Percentiles rank a stretch among this genome's conserved stretches.
Evolutionary conservation across 108 stramenopile genomes (phyloP).

Genomic region (Conticribra guillardii): DNA sequence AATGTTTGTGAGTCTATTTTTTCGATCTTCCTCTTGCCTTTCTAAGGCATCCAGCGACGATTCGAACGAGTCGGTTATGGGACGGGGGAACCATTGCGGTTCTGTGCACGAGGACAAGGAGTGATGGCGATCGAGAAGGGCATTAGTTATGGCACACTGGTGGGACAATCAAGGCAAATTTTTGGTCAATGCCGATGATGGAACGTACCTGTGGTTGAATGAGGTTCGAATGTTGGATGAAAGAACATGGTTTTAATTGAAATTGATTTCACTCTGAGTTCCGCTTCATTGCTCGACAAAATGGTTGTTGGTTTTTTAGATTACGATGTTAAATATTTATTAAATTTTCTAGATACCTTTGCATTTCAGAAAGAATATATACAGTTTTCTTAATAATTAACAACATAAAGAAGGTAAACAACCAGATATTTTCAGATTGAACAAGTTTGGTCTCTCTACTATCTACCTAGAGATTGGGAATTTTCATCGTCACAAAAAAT

Average conservation of each 20-base stretch:
- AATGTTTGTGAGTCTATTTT: conserved; percentile 18
- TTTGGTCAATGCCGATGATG: background rate
- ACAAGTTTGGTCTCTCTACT: no score
- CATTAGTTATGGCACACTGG: background rate
- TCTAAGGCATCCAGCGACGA: conserved; percentile 34
- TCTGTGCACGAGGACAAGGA: conserved; percentile 2
- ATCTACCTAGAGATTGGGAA: no score
- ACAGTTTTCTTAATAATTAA: no score
- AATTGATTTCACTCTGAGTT: background rate
- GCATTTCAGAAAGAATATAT: no score
- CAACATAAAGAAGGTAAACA: no score
- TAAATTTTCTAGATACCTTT: no score
- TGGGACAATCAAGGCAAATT: background rate
- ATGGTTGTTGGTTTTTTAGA: no score
- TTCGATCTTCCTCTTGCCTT: conserved; percentile 38
- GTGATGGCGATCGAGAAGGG: conserved; percentile 7
- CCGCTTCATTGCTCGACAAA: no score
- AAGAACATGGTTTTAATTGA: background rate
- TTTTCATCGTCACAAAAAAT: no score
- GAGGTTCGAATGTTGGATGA: background rate
- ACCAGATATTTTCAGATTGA: no score
- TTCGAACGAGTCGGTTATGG: conserved; percentile 38
- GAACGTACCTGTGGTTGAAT: background rate
- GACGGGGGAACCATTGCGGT: conserved; percentile 42
- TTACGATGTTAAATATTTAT: no score